Evolutionary conservation across 345 rosid species (phyloP), one percentile per base, ranked within the genome.

Genomic region (Corymbia maculata): DNA sequence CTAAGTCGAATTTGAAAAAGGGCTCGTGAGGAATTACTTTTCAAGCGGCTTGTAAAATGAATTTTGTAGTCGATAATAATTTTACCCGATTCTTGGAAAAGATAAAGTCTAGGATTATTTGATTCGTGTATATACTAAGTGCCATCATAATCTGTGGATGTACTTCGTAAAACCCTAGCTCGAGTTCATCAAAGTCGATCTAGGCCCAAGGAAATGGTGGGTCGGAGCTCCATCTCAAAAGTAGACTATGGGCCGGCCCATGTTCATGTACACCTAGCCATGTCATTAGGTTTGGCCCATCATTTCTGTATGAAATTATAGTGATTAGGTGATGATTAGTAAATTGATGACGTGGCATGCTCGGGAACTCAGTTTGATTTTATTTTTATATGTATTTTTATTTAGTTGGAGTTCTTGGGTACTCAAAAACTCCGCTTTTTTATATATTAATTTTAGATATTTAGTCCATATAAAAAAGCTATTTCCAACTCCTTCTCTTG

Each of bases 331-430:
- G 49, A 75, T 6, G 49, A 75, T 42, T 36, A 75, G 82, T 75
- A 49, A 75, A 75, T 36, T 19, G 49, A 75, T 42, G 82, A 42
- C 4, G 49, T 75, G 82, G 49, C 47, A 75, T 19, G 49, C 28
- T 42, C 19, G 47, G 75, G 75, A 19, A 9, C 0, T 42, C 7
- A 12, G 28, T 75, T 75, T 19, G 1, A 36, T 75, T 75, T 70
- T 70, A 0, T 36, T 19, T 75, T 17, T 9, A 5, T 36, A 36
- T 0, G 2, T 6, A 50, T 61, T 16, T 19, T 10, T 19, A 0
- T 75, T 42, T 42, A 42, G 28, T 75, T 36, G 47, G 82, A 36
- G 47, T 5, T 30, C 24, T 70, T 36, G 6, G 13, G 13, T 9
- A 1, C 21, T 1, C 2, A 59, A 59, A 59, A 59, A 59, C 3